Evolutionary conservation across 306 rosid genomes (phyloP).

Genomic region (Oxytropis ochrocephala): DNA sequence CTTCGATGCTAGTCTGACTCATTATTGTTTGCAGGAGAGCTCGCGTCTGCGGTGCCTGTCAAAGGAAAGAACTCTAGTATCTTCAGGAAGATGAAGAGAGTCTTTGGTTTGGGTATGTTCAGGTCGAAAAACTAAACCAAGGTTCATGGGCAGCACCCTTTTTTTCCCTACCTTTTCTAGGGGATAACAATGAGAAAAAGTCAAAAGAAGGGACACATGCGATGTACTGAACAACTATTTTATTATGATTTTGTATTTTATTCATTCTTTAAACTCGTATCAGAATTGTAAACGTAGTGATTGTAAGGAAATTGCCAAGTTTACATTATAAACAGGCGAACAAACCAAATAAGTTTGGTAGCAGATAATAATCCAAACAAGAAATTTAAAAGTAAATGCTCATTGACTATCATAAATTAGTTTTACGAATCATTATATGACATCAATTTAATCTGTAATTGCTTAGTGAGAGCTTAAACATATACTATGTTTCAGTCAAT

Average conservation of each 20-base stretch:
- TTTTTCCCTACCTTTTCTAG: not conserved
- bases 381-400: too few relatives aligned
- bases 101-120: conserved; percentile 31
- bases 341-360: too few relatives aligned
- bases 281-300: not conserved
- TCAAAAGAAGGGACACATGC: not conserved
- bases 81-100: conserved; percentile 32
- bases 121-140: conserved; percentile 18
- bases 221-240: not conserved
- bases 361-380: too few relatives aligned
- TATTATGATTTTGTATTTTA: not conserved
- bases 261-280: not conserved
- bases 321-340: not conserved
- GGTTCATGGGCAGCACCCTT: not conserved
- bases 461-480: too few relatives aligned
- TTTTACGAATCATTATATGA: too few relatives aligned
- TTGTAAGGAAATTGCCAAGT: not conserved
- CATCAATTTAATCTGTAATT: too few relatives aligned
- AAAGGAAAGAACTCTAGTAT: not conserved
- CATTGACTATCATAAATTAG: too few relatives aligned
- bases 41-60: not conserved
- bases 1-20: not conserved
- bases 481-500: too few relatives aligned
- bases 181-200: not conserved
- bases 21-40: conserved; percentile 23